phyloP scores from a whole-genome alignment of 768 basidiomycete genomes.

The Boletus reticulatus region DNA sequence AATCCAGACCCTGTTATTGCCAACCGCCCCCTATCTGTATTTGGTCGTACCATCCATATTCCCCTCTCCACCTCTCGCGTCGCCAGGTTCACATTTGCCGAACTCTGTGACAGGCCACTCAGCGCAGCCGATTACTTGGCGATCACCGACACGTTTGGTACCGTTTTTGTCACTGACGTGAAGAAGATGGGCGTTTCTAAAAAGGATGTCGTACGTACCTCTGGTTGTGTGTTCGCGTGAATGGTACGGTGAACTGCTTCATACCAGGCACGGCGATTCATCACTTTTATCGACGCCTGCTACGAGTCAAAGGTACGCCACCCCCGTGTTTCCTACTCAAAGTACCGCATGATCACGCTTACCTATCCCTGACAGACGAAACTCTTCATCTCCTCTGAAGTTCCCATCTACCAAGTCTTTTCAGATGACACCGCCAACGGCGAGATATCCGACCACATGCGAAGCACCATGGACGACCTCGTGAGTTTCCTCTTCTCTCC shows the following conservation, averaged over 20 bases:
- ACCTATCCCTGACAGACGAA: constrained; percentile 79
- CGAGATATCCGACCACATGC: constrained; percentile 78
- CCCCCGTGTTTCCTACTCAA: neutral
- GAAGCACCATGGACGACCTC: constrained; percentile 94
- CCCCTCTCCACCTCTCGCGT: constrained; percentile 78
- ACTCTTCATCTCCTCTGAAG: constrained; percentile 89
- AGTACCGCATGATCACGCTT: neutral
- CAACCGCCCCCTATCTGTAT: constrained; percentile 72
- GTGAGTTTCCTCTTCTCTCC: constrained; percentile 39
- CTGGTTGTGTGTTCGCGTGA: neutral
- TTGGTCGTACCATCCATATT: constrained; percentile 82
- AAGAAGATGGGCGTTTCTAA: constrained; percentile 83
- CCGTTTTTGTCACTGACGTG: constrained; percentile 84
- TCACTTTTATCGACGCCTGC: constrained; percentile 96
- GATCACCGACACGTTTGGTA: constrained; percentile 83
- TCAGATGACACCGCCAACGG: constrained; percentile 57
- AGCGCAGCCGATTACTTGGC: constrained; percentile 97
- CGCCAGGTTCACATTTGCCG: constrained; percentile 82
- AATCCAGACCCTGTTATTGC: constrained; percentile 48
- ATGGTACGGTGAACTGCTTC: neutral
- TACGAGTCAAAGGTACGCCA: constrained; percentile 79
- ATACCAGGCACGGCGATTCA: constrained; percentile 83
- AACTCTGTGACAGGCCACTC: constrained; percentile 85
- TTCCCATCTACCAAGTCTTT: constrained; percentile 88
- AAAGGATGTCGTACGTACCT: constrained; percentile 72